phyloP scores from a whole-genome alignment of 352 stramenopile species.

The Hyaloperonospora arabidopsidis region DNA sequence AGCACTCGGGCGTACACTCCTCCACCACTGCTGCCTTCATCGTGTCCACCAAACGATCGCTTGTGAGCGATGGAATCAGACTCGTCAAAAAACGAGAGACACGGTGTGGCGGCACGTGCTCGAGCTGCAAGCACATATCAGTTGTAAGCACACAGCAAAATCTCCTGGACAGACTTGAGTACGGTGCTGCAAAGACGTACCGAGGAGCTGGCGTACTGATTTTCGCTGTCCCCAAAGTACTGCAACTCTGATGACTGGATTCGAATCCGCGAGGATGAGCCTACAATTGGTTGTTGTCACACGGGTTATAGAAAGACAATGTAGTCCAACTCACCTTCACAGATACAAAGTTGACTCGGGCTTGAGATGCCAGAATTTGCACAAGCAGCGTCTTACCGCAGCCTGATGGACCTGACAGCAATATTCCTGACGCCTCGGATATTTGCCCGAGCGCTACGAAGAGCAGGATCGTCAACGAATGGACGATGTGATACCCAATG shows the following conservation, averaged over 20 bases:
- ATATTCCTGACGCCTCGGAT: slow-evolving; percentile 56
- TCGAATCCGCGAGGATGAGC: slow-evolving; percentile 2
- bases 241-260: slow-evolving; percentile 69
- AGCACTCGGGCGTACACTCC: slow-evolving; percentile 74
- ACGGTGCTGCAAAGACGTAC: slow-evolving; percentile 21
- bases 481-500: background rate
- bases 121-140: slow-evolving; percentile 31
- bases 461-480: slow-evolving; percentile 7
- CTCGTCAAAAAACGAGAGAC: slow-evolving; percentile 82
- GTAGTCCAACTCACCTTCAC: slow-evolving; percentile 51
- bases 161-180: no score
- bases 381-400: slow-evolving; percentile 81
- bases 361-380: slow-evolving; percentile 49
- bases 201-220: slow-evolving; percentile 71
- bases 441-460: slow-evolving; percentile 53
- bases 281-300: background rate
- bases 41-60: slow-evolving; percentile 45
- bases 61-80: slow-evolving; percentile 80
- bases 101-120: slow-evolving; percentile 60
- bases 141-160: slow-evolving; percentile 2
- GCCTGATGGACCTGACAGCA: slow-evolving; percentile 71
- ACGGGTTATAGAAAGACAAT: no score
- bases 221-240: slow-evolving; percentile 84
- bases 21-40: slow-evolving; percentile 30
- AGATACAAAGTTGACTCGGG: slow-evolving; percentile 69